Conservation (phyloP, 805 yeast species). For the Yamadazyma ubonensis region DNA sequence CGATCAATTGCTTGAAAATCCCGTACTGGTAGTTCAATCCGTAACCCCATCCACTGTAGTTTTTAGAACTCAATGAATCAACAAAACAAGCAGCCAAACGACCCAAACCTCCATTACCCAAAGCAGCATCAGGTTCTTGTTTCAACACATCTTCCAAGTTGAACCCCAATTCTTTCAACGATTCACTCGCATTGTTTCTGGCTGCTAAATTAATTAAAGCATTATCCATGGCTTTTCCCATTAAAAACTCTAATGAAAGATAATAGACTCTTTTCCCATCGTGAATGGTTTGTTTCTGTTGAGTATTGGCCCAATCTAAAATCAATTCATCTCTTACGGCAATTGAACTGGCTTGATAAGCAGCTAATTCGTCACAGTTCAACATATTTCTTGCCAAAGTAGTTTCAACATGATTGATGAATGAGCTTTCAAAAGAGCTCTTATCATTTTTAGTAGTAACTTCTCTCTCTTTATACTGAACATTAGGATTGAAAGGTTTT, state of each 20-base stretch:
- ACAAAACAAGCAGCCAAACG: conserved; percentile 92
- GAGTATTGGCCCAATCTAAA: conserved; percentile 90
- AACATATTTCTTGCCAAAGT: conserved; percentile 87
- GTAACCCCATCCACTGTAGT: conserved; percentile 95
- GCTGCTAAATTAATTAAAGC: conserved; percentile 80
- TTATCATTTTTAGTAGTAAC: conserved; percentile 25
- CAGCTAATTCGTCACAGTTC: conserved; percentile 90
- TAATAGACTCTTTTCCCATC: conserved; percentile 87
- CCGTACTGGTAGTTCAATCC: conserved; percentile 93
- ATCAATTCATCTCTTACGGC: conserved; percentile 77
- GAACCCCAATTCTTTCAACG: conserved; percentile 73
- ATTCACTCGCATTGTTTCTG: conserved; percentile 52
- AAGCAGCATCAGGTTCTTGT: conserved; percentile 90
- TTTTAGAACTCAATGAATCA: conserved; percentile 81
- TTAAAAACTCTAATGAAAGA: conserved; percentile 80
- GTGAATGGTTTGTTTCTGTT: conserved; percentile 79
- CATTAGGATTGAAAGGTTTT: conserved; percentile 20
- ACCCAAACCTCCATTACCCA: conserved; percentile 95
- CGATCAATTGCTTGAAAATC: conserved; percentile 83
- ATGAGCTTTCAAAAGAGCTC: conserved; percentile 62
- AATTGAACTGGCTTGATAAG: conserved; percentile 84
- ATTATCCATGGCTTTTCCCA: conserved; percentile 95
- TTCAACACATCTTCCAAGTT: conserved; percentile 80
- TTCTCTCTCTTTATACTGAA: conserved; percentile 36
- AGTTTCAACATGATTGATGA: conserved; percentile 86